Base-by-base conservation (phyloP, 2,329 filamentous ascomycete species). In the Hypoxylon sp. region DNA sequence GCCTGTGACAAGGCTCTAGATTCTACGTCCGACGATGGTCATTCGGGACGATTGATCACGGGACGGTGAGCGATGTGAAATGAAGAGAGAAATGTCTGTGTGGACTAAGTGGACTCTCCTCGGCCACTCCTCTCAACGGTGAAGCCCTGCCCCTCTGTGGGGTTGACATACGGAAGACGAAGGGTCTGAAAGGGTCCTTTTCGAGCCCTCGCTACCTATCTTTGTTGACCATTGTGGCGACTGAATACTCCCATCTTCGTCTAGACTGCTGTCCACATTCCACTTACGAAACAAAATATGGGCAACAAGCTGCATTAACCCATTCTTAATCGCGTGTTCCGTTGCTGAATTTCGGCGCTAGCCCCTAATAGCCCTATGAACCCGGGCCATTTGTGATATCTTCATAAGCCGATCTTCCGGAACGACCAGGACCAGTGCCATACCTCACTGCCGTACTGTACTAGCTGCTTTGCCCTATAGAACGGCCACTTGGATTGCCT, bases 351-450 rank as follows among this genome's bases (percentile, higher is more conserved):
- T 49, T 53, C 50, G 54, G 61, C 61, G 49, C 61, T 68, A 68
- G 33, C 22, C 31, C 54, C 44, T 55, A 61, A 61, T 66, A 63
- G 68, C 62, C 62, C 59, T 71, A 71, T 33, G 44, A 68, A 63
- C 64, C 58, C 64, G 53, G 65, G 20, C 58, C 44, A 57, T 65
- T 63, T 62, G 37, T 61, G 51, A 64, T 57, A 42, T 64, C 61
- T 68, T 53, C 31, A 46, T 51, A 57, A 64, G 65, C 65, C 62
- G 68, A 64, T 69, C 61, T 66, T 66, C 65, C 68, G 65, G 62
- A 42, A 55, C 40, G 40, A 10, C 40, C 40, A 46, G 22, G 37
- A 56, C 44, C 40, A 58, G 51, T 53, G 25, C 30, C n/a, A 37
- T 31, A 44, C 48, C 33, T 25, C 11, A 33, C 2, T 33, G 11